Conservation (phyloP, 1,284 basidiomycete species). For the Ustilago hordei region DNA sequence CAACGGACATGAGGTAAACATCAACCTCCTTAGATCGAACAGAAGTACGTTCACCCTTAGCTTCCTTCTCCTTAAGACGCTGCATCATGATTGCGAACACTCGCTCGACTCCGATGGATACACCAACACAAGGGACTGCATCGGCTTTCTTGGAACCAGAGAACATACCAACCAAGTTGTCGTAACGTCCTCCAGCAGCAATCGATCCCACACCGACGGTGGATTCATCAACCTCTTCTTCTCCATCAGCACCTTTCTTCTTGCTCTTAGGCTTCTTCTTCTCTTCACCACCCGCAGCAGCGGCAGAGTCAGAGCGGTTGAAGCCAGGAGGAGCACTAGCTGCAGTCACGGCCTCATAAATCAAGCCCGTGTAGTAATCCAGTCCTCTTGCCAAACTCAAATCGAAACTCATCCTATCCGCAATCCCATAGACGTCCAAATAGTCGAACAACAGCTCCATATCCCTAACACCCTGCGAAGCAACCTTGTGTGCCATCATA, state of each 20-base stretch:
- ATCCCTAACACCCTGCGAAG: conserved; percentile 85
- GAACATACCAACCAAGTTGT: conserved; percentile 96
- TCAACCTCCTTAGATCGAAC: conserved; percentile 88
- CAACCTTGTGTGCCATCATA: conserved; percentile 79
- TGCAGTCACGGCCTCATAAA: conserved; percentile 95
- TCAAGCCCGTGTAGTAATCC: conserved; percentile 98
- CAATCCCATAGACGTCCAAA: conserved; percentile 82
- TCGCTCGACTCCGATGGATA: conserved; percentile 94
- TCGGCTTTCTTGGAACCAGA: conserved; percentile 79
- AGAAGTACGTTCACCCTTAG: conserved; percentile 70
- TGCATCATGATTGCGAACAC: conserved; percentile 93
- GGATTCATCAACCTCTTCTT: conserved; percentile 89
- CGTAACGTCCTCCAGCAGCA: conserved; percentile 95
- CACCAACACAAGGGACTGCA: conserved; percentile 89
- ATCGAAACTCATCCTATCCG: conserved; percentile 88
- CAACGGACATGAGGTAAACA: conserved; percentile 92
- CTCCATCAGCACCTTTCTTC: conserved; percentile 71
- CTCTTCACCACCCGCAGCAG: conserved; percentile 55
- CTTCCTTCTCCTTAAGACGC: conserved; percentile 79
- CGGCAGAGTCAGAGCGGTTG: conserved; percentile 64
- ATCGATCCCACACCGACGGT: conserved; percentile 96
- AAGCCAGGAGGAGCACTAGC: conserved; percentile 90
- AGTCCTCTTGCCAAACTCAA: conserved; percentile 94
- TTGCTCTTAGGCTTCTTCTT: conserved; percentile 72
- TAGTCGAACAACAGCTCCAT: conserved; percentile 89